These are phyloP conservation scores for Coniochaeta hoffmannii DNA, from an alignment of 2,329 filamentous ascomycete species.

Conservation along the genomic window DNA sequence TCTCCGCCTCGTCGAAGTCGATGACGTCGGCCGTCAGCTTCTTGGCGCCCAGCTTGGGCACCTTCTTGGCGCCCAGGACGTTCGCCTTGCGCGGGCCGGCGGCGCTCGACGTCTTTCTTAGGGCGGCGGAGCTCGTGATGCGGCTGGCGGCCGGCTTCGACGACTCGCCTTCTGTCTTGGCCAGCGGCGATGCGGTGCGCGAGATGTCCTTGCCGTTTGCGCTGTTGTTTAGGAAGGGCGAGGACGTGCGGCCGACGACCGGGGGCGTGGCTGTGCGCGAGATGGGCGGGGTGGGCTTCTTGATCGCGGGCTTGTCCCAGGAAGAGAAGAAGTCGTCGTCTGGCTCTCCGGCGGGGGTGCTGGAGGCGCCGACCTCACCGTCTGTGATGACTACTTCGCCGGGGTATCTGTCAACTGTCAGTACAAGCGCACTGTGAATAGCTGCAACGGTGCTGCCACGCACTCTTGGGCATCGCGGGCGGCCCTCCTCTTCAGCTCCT, in stretches of 20 bases:
- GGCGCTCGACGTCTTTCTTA: slow-evolving; percentile 64
- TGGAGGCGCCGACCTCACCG: slow-evolving; percentile 52
- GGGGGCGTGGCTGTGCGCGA: slow-evolving; percentile 85
- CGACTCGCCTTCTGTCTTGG: slow-evolving; percentile 50
- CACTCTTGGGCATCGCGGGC: slow-evolving; percentile 80
- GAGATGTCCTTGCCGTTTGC: slow-evolving; percentile 63
- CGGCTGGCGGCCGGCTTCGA: slow-evolving; percentile 47
- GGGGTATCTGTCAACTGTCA: slow-evolving; percentile 56
- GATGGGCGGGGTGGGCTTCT: slow-evolving; percentile 87
- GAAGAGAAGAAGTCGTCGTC: slow-evolving; percentile 97
- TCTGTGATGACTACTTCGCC: slow-evolving; percentile 82
- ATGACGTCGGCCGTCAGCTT: slow-evolving; percentile 76
- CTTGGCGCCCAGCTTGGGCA: slow-evolving; percentile 82
- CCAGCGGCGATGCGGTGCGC: slow-evolving; percentile 79
- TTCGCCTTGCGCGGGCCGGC: slow-evolving; percentile 70
- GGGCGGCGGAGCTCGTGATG: slow-evolving; percentile 69
- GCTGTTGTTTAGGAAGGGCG: slow-evolving; percentile 80
- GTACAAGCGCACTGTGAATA: not conserved
- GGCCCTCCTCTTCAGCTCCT: slow-evolving; percentile 82
- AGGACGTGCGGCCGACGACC: slow-evolving; percentile 64
- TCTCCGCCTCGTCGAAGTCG: slow-evolving; percentile 96
- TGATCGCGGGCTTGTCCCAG: slow-evolving; percentile 97
- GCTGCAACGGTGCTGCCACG: slow-evolving; percentile 22
- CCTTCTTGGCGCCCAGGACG: slow-evolving; percentile 80
- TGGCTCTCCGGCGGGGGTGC: slow-evolving; percentile 72